Conservation (phyloP, 2,329 filamentous ascomycete genomes). For the Whalleya microplaca region DNA sequence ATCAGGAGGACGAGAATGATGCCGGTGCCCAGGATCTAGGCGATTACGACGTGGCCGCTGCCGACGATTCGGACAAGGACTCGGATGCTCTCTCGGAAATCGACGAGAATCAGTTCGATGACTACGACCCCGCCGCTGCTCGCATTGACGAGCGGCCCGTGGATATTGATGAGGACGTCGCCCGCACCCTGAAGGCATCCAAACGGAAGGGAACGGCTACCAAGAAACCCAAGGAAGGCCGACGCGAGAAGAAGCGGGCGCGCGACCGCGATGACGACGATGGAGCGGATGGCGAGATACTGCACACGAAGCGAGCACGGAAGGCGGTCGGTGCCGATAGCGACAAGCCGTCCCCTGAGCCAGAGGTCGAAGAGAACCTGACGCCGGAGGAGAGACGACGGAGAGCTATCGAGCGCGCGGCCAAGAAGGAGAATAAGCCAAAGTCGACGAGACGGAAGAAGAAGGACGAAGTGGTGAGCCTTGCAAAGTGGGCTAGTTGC, state of each 20-base stretch:
- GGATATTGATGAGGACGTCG: slow-evolving; percentile 70
- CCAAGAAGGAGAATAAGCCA: slow-evolving; percentile 87
- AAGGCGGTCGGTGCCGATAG: slow-evolving; percentile 45
- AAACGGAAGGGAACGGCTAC: slow-evolving; percentile 66
- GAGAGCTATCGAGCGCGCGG: slow-evolving; percentile 81
- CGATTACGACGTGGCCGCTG: slow-evolving; percentile 46
- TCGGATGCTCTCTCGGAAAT: slow-evolving; percentile 68
- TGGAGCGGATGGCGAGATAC: slow-evolving; percentile 47
- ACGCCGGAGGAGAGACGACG: slow-evolving; percentile 84
- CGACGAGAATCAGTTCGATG: slow-evolving; percentile 70
- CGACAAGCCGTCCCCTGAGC: slow-evolving; percentile 57
- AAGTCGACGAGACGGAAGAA: slow-evolving; percentile 74
- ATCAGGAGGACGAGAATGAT: slow-evolving; percentile 33
- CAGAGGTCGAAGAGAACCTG: slow-evolving; percentile 76
- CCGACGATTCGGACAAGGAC: slow-evolving; percentile 56
- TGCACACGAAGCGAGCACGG: slow-evolving; percentile 53
- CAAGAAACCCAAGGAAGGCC: slow-evolving; percentile 77
- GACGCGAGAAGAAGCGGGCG: slow-evolving; percentile 68
- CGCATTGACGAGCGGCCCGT: slow-evolving; percentile 66
- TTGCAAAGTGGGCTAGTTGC: neutral
- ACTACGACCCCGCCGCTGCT: slow-evolving; percentile 68
- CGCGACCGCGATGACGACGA: slow-evolving; percentile 58
- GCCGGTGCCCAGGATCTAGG: slow-evolving; percentile 41
- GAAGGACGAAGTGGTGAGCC: slow-evolving; percentile 82
- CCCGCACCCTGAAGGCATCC: slow-evolving; percentile 65